These are phyloP conservation scores for Striga asiatica DNA, from an alignment of 257 asterid species.

Conservation along the genomic window DNA sequence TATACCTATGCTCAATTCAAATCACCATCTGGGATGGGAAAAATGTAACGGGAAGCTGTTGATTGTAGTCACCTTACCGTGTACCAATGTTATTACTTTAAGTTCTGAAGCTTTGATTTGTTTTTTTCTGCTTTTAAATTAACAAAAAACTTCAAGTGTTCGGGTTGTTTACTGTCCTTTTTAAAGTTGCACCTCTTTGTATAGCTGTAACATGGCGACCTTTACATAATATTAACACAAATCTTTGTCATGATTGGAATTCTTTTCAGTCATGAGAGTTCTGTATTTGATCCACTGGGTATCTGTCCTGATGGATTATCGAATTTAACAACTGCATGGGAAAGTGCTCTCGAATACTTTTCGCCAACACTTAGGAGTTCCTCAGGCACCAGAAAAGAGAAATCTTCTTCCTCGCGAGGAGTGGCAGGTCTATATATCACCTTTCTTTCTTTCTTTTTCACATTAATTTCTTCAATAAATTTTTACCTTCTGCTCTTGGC, in stretches of 20 bases:
- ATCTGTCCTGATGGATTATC: conserved; percentile 43
- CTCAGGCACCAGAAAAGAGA: conserved; percentile 66
- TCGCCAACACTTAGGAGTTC: conserved; percentile 49
- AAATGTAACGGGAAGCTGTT: neutral
- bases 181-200: neutral
- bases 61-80: neutral
- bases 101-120: neutral
- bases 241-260: conserved; percentile 11
- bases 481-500: conserved; percentile 31
- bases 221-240: conserved; percentile 5
- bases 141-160: neutral
- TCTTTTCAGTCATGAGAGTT: conserved; percentile 34
- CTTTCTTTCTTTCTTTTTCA: neutral
- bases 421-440: conserved; percentile 58
- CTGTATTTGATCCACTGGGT: conserved; percentile 70
- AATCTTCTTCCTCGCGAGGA: conserved; percentile 64
- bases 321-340: conserved; percentile 42
- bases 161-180: conserved; percentile 2
- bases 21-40: neutral
- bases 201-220: neutral
- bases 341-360: conserved; percentile 28
- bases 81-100: neutral
- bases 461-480: conserved; percentile 6
- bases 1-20: too few species aligned
- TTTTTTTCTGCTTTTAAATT: neutral